Evolutionary conservation across 169 alveolate genomes (phyloP), one percentile per base, ranked within the genome.

Genomic region (Eimeria praecox): DNA sequence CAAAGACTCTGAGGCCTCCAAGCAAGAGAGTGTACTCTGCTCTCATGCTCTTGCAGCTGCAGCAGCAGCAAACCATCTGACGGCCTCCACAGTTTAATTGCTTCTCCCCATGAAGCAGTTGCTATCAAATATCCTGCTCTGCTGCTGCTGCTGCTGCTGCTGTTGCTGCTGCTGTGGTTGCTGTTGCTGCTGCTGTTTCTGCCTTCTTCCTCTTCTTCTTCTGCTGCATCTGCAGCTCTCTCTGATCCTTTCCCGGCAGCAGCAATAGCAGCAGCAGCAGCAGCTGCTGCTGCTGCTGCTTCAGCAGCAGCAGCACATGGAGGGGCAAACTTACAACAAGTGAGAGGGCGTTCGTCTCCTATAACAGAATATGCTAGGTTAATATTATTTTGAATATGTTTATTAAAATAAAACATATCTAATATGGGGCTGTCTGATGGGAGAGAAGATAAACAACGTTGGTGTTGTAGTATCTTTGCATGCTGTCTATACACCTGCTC

Each of bases 291-390:
- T 22, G 35, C 56, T 40, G 77, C 69, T 24, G 73, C 38, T n/a
- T 87, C 69, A 3, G 86, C 92, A 4, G 90, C 73, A n/a, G 40
- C 35, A 18, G 78, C 8, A 20, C 78, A 54, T 30, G 56, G 59
- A 33, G 95, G 94, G 0, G 97, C 80, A 44, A 95, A 95, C 22
- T 66, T 12, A n/a, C 97, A 94, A n/a, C 77, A 52, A 27, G 97
- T 95, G 27, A 95, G 91, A 1, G 97, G 97, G 38, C 97, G 87
- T 35, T 90, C 96, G 54, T 90, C 96, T 27, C 95, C 97, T 0
- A 95, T 94, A 30, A 90, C 91, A 5, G 95, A 88, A 38, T 85
- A 62, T 10, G 78, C n/a, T 2, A 62, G 71, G 18, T 77, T 59
- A 40, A 78, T 56, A 30, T 59, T 35, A 35, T 64, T 14, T 62